These are phyloP conservation scores for Phytophthora megakarya DNA, from an alignment of 352 stramenopile species.

Conservation along the genomic window DNA sequence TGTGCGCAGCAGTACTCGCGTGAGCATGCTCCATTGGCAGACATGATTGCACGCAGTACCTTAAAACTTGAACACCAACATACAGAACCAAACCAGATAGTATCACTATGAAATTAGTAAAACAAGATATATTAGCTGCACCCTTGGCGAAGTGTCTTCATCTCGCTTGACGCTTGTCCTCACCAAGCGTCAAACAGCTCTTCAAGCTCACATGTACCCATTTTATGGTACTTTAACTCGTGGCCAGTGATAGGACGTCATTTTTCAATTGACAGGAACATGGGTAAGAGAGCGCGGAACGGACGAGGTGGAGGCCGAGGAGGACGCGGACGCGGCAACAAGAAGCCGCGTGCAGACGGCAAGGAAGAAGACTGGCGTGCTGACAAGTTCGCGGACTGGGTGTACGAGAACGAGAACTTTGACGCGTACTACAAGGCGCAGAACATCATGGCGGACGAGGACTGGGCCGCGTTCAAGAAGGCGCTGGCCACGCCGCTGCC, in stretches of 20 bases:
- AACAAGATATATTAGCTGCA: slow-evolving; percentile 29
- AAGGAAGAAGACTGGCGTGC: slow-evolving; percentile 41
- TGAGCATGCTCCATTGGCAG: slow-evolving; percentile 41
- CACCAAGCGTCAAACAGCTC: neutral
- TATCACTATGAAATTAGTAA: slow-evolving; percentile 40
- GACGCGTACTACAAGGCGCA: slow-evolving; percentile 90
- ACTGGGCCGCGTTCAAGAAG: slow-evolving; percentile 93
- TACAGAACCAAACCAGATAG: slow-evolving; percentile 23
- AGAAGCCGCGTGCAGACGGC: slow-evolving; percentile 59
- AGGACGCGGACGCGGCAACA: slow-evolving; percentile 38
- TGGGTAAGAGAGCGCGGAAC: slow-evolving; percentile 57
- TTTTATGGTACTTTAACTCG: slow-evolving; percentile 12
- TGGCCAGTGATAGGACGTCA: slow-evolving; percentile 22
- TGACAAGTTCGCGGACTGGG: slow-evolving; percentile 84
- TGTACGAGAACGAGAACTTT: slow-evolving; percentile 89
- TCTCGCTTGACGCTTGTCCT: too few species aligned
- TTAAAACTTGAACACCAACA: slow-evolving; percentile 2
- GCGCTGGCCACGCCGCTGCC: slow-evolving; percentile 88
- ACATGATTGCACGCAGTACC: slow-evolving; percentile 8
- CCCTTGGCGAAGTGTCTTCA: too few species aligned
- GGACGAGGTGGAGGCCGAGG: slow-evolving; percentile 37
- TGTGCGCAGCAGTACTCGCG: slow-evolving; percentile 83
- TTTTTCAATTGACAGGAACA: slow-evolving; percentile 20
- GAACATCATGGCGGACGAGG: slow-evolving; percentile 71
- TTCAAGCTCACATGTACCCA: slow-evolving; percentile 14